Evolutionary conservation across 1,139 yeast species (phyloP).

Genomic region (Spathaspora sp.): DNA sequence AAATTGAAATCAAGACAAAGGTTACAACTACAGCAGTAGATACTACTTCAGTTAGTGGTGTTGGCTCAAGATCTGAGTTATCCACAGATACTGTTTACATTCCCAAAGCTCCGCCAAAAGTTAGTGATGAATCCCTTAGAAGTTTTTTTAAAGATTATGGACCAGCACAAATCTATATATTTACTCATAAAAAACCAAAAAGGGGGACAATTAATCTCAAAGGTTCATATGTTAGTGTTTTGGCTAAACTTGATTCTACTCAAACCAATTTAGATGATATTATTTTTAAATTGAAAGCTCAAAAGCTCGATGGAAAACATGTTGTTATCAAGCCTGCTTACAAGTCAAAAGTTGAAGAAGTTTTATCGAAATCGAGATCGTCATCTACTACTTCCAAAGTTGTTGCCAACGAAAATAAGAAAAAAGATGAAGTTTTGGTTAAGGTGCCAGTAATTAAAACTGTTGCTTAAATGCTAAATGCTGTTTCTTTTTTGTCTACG

Average conservation of each 20-base stretch:
- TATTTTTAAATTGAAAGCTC: slow-evolving; percentile 31
- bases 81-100: slow-evolving; percentile 56
- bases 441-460: not conserved
- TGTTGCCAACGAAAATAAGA: not conserved
- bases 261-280: slow-evolving; percentile 45
- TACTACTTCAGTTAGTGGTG: not conserved
- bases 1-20: not conserved
- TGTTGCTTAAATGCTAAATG: not conserved
- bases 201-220: slow-evolving; percentile 14
- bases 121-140: slow-evolving; percentile 42
- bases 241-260: slow-evolving; percentile 47
- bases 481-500: too few relatives aligned
- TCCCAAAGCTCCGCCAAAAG: slow-evolving; percentile 39
- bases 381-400: not conserved
- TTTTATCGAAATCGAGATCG: slow-evolving; percentile 18
- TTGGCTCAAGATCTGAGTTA: slow-evolving; percentile 5
- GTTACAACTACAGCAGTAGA: not conserved
- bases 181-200: slow-evolving; percentile 25
- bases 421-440: not conserved
- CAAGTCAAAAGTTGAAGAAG: slow-evolving; percentile 41
- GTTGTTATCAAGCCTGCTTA: slow-evolving; percentile 42
- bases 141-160: slow-evolving; percentile 42
- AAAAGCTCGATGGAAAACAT: slow-evolving; percentile 29
- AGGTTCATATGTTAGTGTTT: slow-evolving; percentile 43
- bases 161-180: slow-evolving; percentile 49